These are phyloP conservation scores for Paramarasmius palmivorus DNA, from an alignment of 1,284 basidiomycete species.

Conservation along the genomic window DNA sequence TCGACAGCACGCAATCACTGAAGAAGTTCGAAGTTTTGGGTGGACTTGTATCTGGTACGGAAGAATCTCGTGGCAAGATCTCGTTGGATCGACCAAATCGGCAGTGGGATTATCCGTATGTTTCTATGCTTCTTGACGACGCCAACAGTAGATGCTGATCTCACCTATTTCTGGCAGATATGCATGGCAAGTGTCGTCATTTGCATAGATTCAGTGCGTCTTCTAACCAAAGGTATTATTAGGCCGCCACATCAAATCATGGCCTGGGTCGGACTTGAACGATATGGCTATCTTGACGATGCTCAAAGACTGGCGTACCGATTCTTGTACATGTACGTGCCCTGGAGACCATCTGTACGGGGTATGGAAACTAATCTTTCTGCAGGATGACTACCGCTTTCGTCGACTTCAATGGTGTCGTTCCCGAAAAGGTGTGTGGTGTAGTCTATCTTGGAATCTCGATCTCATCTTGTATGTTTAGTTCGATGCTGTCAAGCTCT, in stretches of 20 bases:
- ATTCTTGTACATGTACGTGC: conserved; percentile 90
- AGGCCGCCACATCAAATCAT: conserved; percentile 98
- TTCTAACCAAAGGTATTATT: conserved; percentile 11
- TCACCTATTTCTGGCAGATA: conserved; percentile 42
- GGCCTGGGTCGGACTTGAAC: conserved; percentile 95
- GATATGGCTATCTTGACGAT: conserved; percentile 94
- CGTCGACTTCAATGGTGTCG: conserved; percentile 96
- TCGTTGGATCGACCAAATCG: conserved; percentile 97
- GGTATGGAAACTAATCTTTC: conserved; percentile 6
- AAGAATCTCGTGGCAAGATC: conserved; percentile 94
- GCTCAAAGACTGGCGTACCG: conserved; percentile 93
- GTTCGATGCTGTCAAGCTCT: conserved; percentile 95
- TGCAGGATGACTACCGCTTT: conserved; percentile 87
- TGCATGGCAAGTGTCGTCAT: conserved; percentile 51
- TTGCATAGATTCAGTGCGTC: not conserved
- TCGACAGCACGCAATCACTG: conserved; percentile 72
- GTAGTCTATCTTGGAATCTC: not conserved
- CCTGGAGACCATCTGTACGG: not conserved
- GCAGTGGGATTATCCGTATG: conserved; percentile 92
- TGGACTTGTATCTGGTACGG: conserved; percentile 95
- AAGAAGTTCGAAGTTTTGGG: conserved; percentile 96
- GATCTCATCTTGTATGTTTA: conserved; percentile 27
- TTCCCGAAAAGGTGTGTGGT: conserved; percentile 85
- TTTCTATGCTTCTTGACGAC: conserved; percentile 11
- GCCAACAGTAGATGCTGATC: not conserved